Conservation (phyloP, 306 rosid genomes). For the Hylodesmum podocarpum region DNA sequence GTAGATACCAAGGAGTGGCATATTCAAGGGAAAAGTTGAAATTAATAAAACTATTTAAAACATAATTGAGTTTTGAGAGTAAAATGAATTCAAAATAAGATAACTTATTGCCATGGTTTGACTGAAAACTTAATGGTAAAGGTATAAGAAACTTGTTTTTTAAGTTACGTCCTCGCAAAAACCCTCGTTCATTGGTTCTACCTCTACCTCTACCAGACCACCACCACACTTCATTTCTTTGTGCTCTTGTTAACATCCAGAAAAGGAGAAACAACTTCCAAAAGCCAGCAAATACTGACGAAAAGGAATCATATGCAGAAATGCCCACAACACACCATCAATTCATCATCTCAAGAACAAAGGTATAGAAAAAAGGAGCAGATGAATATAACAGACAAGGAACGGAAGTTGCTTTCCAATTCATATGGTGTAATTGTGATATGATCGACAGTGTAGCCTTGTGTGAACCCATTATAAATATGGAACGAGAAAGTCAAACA, state of each 20-base stretch:
- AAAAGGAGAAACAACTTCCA: not conserved
- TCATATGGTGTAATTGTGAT: conserved; percentile 25
- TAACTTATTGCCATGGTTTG: not conserved
- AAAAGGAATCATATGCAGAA: not conserved
- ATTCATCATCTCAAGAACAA: conserved; percentile 10
- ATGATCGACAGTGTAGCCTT: conserved; percentile 18
- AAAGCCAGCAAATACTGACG: not conserved
- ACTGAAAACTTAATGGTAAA: not conserved
- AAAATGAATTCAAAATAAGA: no score
- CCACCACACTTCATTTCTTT: not conserved
- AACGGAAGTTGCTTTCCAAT: conserved; percentile 22
- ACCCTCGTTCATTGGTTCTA: not conserved
- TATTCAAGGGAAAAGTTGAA: no score
- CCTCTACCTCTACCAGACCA: no score
- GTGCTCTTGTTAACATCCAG: not conserved
- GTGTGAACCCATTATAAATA: conserved; percentile 20
- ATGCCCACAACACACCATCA: not conserved
- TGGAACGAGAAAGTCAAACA: conserved; percentile 23
- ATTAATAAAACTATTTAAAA: no score
- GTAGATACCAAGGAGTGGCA: no score
- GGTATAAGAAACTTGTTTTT: not conserved
- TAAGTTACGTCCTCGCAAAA: not conserved
- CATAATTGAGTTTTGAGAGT: no score
- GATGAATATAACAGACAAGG: conserved; percentile 22
- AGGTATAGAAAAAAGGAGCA: not conserved